phyloP scores from a whole-genome alignment of 257 asterid species.

The Craterostigma plantagineum region DNA sequence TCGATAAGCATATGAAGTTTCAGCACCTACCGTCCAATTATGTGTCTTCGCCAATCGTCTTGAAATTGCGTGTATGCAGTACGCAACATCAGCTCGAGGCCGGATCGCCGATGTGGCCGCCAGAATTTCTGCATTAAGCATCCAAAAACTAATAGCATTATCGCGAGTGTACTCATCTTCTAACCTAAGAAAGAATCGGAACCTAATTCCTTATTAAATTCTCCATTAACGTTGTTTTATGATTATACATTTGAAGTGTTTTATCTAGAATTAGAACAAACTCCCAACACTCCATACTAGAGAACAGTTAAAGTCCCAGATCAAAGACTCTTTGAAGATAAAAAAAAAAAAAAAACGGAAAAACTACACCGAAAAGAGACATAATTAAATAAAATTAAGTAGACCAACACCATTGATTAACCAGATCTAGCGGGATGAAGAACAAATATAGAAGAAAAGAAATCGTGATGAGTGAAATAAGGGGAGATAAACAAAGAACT shows the following conservation, averaged over 20 bases:
- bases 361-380: no score
- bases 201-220: no score
- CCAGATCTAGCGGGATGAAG: neutral
- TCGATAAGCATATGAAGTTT: no score
- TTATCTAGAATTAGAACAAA: no score
- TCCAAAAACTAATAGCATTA: constrained; percentile 15
- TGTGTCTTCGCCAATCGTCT: constrained; percentile 90
- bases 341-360: no score
- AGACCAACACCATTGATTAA: neutral
- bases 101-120: constrained; percentile 73
- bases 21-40: constrained; percentile 72
- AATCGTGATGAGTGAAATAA: constrained; percentile 6
- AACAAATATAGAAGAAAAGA: constrained; percentile 2
- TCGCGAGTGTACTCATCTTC: constrained; percentile 18
- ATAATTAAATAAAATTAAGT: no score
- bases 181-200: neutral
- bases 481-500: constrained; percentile 19
- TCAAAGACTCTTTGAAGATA: no score
- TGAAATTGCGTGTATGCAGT: constrained; percentile 84
- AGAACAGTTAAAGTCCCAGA: no score
- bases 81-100: constrained; percentile 97
- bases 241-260: neutral
- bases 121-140: constrained; percentile 81
- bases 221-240: no score
- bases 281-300: no score